phyloP scores from a whole-genome alignment of 1,139 yeast species.

The Blastobotrys serpentis region DNA sequence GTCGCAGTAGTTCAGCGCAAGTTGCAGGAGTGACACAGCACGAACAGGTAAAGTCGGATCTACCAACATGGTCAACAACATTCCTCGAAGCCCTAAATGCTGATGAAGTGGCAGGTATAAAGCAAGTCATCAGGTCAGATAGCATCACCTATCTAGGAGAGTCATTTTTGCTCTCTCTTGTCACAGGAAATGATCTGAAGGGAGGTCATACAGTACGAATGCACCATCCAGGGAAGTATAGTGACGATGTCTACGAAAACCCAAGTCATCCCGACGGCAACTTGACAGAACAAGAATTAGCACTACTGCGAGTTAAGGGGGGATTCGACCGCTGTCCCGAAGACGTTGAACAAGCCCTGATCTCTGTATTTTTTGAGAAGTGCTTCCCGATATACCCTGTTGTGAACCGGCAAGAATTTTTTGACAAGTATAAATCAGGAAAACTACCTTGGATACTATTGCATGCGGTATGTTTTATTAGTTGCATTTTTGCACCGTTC shows the following conservation, averaged over 20 bases:
- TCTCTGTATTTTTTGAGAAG: conserved; percentile 43
- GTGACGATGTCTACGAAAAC: not conserved
- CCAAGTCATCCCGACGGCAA: not conserved
- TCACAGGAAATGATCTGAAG: conserved; percentile 13
- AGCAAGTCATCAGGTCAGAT: conserved; percentile 11
- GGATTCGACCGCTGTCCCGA: conserved; percentile 16
- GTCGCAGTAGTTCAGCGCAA: too few relatives aligned
- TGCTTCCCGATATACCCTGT: conserved; percentile 61
- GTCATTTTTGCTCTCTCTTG: conserved; percentile 20
- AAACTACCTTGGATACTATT: conserved; percentile 56
- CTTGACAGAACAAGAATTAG: conserved; percentile 12
- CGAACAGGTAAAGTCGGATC: too few relatives aligned
- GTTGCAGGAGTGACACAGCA: too few relatives aligned
- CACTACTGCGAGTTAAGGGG: conserved; percentile 15
- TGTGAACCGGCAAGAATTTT: conserved; percentile 51
- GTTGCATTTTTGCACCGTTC: conserved; percentile 51
- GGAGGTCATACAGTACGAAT: conserved; percentile 7
- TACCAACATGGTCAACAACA: conserved; percentile 11
- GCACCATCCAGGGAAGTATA: conserved; percentile 15
- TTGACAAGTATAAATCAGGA: conserved; percentile 48
- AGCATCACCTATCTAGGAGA: conserved; percentile 21
- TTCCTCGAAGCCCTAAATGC: conserved; percentile 11
- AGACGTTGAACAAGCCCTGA: conserved; percentile 11
- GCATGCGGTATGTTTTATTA: conserved; percentile 56
- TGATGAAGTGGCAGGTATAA: not conserved